Base-by-base conservation (phyloP, 805 yeast genomes). In the Metschnikowia noctiluminum region DNA sequence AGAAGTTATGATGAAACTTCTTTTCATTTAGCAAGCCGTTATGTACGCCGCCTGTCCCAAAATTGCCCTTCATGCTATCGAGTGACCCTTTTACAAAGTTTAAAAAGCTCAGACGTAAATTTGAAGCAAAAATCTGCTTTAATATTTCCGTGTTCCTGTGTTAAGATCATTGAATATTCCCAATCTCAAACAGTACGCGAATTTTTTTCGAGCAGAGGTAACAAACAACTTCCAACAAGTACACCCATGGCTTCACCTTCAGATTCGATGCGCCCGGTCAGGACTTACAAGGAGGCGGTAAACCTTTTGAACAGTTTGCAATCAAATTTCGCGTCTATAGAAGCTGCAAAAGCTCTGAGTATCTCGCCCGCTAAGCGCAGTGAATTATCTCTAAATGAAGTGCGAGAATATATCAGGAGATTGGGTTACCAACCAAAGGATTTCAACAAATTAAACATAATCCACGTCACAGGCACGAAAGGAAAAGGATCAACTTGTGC, bases 401-500 rank as follows among this genome's bases (percentile, higher is more conserved):
- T 94, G 87, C 63, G 61, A 45, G 76, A 71, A 54, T 72, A 63
- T 50, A 66, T 65, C 28, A 54, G 73, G 30, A 54, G 77, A 52
- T 57, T 72, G 55, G 77, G 77, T 0, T 73, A 73, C 59, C 50
- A 56, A 31, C 82, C 87, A 1, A 57, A 69, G 3, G 96, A 87
- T 53, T 82, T 89, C 62, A 81, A 91, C 68, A 76, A 68, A 51
- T 65, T 94, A 58, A 91, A 91, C 58, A 77, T 90, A 2, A 78
- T 94, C 38, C 99, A 94, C 62, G 85, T 95, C 35, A 91, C 99
- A 0, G 99, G 99, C 16, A 94, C 99, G 1, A 94, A 94, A 65
- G 99, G 99, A 12, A 94, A 94, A 69, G 99, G 99, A 1, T 90
- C 97, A 0, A 92, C 98, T 0, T 92, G 97, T 67, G 97, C 99